Evolutionary conservation across 2,329 filamentous ascomycete species (phyloP).

Genomic region (Cytospora paraplurivora): DNA sequence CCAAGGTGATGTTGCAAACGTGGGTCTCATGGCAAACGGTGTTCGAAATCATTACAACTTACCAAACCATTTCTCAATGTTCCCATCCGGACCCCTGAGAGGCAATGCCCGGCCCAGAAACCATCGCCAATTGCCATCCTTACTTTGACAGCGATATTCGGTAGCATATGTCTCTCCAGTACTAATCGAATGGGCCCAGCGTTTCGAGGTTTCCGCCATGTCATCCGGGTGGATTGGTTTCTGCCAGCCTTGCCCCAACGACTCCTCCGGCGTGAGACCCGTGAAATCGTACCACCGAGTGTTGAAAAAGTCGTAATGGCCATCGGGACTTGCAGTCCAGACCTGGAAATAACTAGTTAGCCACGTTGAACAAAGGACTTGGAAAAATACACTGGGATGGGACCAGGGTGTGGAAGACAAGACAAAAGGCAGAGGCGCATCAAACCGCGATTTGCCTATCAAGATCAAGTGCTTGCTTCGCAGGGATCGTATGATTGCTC

Average conservation of each 20-base stretch:
- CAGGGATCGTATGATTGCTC: conserved; percentile 9
- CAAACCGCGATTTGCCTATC: neutral
- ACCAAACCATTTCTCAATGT: conserved; percentile 79
- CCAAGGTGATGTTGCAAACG: neutral
- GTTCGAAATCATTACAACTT: conserved; percentile 26
- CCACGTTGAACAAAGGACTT: too few species aligned
- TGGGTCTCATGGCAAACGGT: neutral
- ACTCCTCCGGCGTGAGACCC: conserved; percentile 63
- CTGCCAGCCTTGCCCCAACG: conserved; percentile 64
- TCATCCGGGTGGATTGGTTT: conserved; percentile 72
- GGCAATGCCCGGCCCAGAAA: conserved; percentile 74
- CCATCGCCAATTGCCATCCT: conserved; percentile 74
- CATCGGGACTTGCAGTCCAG: conserved; percentile 71
- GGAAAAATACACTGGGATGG: neutral
- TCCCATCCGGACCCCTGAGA: conserved; percentile 64
- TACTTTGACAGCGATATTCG: conserved; percentile 70
- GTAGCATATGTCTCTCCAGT: conserved; percentile 70
- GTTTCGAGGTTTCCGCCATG: conserved; percentile 52
- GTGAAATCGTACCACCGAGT: conserved; percentile 81
- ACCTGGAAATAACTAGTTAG: conserved; percentile 37
- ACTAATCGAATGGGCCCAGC: conserved; percentile 63
- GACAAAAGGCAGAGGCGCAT: neutral
- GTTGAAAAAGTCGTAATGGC: conserved; percentile 72
- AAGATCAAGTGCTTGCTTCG: conserved; percentile 8
- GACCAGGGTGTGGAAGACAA: too few species aligned